Evolutionary conservation across 31 red algal species (phyloP).

Genomic region (Asparagopsis taxiformis): DNA sequence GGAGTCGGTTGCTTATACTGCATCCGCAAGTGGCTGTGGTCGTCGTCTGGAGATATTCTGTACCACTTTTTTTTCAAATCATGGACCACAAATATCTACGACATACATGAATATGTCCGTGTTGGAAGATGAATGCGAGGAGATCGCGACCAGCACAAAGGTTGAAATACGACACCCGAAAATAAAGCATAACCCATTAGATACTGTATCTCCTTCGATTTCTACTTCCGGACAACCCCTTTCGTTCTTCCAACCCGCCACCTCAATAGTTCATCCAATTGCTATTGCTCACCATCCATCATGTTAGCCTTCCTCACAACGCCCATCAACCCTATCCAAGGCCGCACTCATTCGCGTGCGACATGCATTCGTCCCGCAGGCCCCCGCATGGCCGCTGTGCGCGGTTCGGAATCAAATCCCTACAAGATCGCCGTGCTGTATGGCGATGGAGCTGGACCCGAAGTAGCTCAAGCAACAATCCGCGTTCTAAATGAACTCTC

Average conservation of each 20-base stretch:
- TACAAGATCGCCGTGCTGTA: conserved; percentile 81
- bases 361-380: neutral
- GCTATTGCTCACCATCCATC: no score
- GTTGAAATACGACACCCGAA: no score
- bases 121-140: no score
- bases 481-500: conserved; percentile 69
- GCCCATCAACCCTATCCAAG: neutral
- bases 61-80: no score
- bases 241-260: neutral
- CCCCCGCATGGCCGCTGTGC: conserved; percentile 13
- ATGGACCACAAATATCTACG: no score
- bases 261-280: neutral
- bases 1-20: no score
- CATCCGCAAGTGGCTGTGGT: no score
- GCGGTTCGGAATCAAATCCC: conserved; percentile 57
- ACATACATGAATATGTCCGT: no score
- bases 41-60: no score
- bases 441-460: conserved; percentile 85
- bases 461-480: conserved; percentile 55
- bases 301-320: conserved; percentile 17
- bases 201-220: no score
- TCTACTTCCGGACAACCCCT: neutral
- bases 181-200: no score
- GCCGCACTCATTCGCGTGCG: neutral
- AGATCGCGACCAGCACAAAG: no score